These are phyloP conservation scores for Kuraishia floccosa DNA, from an alignment of 805 yeast species.

Conservation along the genomic window DNA sequence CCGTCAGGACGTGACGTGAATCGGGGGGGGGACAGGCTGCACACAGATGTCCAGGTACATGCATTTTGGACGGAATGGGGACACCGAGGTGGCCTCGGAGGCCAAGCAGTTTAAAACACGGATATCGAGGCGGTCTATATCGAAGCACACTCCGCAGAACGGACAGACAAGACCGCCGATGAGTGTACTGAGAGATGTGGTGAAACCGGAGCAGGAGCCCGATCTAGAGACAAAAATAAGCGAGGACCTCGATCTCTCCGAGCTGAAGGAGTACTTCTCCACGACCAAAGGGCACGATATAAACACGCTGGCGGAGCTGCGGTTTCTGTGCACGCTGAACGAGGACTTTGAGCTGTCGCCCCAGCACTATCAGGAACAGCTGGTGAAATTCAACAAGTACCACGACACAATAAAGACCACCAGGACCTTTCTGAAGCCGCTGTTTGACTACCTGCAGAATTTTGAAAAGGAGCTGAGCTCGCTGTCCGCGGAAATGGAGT, in stretches of 20 bases:
- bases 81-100: no score
- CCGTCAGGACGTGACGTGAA: no score
- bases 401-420: slow-evolving; percentile 17
- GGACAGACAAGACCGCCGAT: slow-evolving; percentile 2
- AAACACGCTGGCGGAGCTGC: slow-evolving; percentile 11
- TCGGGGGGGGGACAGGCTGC: no score
- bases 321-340: slow-evolving; percentile 10
- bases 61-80: no score
- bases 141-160: slow-evolving; percentile 4
- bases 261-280: slow-evolving; percentile 3
- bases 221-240: slow-evolving; percentile 8
- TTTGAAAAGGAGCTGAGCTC: slow-evolving; percentile 49
- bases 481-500: slow-evolving; percentile 50
- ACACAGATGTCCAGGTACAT: no score
- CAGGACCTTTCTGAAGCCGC: slow-evolving; percentile 30
- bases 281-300: background rate
- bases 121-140: slow-evolving; percentile 8
- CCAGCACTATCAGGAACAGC: slow-evolving; percentile 5
- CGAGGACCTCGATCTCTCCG: slow-evolving; percentile 6
- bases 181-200: slow-evolving; percentile 5
- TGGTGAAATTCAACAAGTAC: slow-evolving; percentile 13
- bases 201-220: slow-evolving; percentile 18
- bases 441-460: slow-evolving; percentile 36
- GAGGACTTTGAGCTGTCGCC: slow-evolving; percentile 5
- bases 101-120: no score